These are phyloP conservation scores for Exophiala phaeomuriformis DNA, from an alignment of 2,329 filamentous ascomycete species.

Conservation along the genomic window DNA sequence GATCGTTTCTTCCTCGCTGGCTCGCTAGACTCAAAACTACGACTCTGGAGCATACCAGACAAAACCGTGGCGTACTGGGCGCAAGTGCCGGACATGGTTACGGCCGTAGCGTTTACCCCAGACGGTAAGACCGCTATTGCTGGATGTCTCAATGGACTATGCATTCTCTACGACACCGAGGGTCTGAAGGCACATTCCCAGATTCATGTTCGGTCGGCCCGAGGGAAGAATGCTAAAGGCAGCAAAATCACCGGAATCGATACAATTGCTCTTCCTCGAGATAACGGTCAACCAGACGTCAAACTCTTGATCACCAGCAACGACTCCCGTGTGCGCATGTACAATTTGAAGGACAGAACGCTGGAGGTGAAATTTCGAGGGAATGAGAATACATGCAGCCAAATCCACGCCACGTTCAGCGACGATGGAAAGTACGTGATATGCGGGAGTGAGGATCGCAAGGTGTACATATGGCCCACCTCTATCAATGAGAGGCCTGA, in stretches of 20 bases:
- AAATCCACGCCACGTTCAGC: slow-evolving; percentile 83
- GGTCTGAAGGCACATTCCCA: slow-evolving; percentile 76
- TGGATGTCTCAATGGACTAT: slow-evolving; percentile 75
- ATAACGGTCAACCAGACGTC: slow-evolving; percentile 56
- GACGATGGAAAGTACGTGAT: slow-evolving; percentile 81
- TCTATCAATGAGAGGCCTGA: slow-evolving; percentile 42
- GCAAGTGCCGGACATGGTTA: slow-evolving; percentile 77
- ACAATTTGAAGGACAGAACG: slow-evolving; percentile 76
- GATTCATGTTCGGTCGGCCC: slow-evolving; percentile 84
- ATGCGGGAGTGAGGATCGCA: slow-evolving; percentile 85
- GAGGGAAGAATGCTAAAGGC: slow-evolving; percentile 88
- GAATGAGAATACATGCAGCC: slow-evolving; percentile 80
- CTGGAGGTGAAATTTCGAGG: slow-evolving; percentile 87
- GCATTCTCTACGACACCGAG: slow-evolving; percentile 88
- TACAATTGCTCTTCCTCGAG: slow-evolving; percentile 55
- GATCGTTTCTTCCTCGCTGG: slow-evolving; percentile 96
- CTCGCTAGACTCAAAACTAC: slow-evolving; percentile 77
- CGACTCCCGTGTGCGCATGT: slow-evolving; percentile 83
- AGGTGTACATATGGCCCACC: slow-evolving; percentile 85
- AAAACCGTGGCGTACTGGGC: slow-evolving; percentile 81
- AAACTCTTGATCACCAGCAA: slow-evolving; percentile 91
- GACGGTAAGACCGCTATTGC: slow-evolving; percentile 87
- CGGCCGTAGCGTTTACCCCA: slow-evolving; percentile 85
- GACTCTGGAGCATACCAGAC: slow-evolving; percentile 95
- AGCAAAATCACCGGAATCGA: slow-evolving; percentile 97